Evolutionary conservation across 1,284 basidiomycete genomes (phyloP), one percentile per base, ranked within the genome.

Genomic region (Austroboletus novae-zelandiae): DNA sequence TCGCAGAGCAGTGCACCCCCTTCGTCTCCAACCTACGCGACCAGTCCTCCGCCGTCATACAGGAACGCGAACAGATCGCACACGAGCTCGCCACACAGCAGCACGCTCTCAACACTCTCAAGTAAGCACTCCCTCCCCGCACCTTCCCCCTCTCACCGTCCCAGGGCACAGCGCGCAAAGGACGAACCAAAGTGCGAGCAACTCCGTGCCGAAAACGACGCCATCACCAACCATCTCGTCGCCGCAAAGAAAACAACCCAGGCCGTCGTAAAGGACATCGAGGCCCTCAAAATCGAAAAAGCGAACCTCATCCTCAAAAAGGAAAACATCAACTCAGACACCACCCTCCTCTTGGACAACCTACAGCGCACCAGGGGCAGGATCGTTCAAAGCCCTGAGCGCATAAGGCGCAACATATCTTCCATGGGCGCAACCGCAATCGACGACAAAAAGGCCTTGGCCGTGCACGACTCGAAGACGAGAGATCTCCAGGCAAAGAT

Each of bases 381-480:
- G 29, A 86, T 95, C 51, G 91, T 95, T 2, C 89, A 91, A 60
- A 92, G 90, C 0, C 91, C 91, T 0, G 91, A 95, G 41, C 79
- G 92, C 34, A 86, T 94, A 59, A 86, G 84, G 65, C 81, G 85
- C 48, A 86, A 83, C 40, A 94, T 95, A 53, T 70, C 76, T 14
- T 77, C 80, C 25, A 91, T 94, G 87, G 76, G 78, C 5, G 62
- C 71, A 9, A 81, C 78, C 1, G 80, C 79, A 0, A 65, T 77
- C 50, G 79, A 85, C 58, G 79, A 86, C 59, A 81, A 87, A 70
- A 79, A 77, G 50, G 74, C 74, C 0, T 74, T 89, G 14, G 72
- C 76, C 0, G 67, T 76, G 52, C 79, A 84, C 52, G 86, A 91
- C 60, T 74, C 76, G 15, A 91, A 91, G 69, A 75, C 81, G 2